These are phyloP conservation scores for Lentinula lateritia DNA, from an alignment of 768 basidiomycete genomes.

Conservation along the genomic window DNA sequence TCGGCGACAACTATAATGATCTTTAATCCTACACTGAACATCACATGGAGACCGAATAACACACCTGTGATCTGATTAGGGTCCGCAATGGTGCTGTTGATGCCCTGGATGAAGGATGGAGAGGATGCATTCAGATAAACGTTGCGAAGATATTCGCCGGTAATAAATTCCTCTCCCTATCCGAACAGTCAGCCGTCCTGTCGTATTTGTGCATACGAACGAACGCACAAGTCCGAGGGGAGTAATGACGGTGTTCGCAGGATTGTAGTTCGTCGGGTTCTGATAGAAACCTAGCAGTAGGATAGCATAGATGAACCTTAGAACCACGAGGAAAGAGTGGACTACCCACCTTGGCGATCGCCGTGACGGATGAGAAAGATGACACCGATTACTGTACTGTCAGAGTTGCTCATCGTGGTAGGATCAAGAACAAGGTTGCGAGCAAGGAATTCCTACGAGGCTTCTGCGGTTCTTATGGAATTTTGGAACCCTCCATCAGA, in stretches of 20 bases:
- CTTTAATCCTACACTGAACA: not conserved
- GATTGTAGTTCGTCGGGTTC: slow-evolving; percentile 48
- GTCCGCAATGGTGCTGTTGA: slow-evolving; percentile 30
- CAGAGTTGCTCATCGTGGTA: slow-evolving; percentile 7
- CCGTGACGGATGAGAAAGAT: slow-evolving; percentile 57
- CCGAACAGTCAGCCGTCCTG: slow-evolving; percentile 2
- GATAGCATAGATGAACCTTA: too few species aligned
- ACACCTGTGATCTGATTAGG: slow-evolving; percentile 25
- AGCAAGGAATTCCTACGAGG: not conserved
- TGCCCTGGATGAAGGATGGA: slow-evolving; percentile 42
- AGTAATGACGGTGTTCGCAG: slow-evolving; percentile 54
- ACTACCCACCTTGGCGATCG: slow-evolving; percentile 40
- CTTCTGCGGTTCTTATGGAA: not conserved
- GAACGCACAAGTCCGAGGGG: slow-evolving; percentile 59
- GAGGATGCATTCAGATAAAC: slow-evolving; percentile 53
- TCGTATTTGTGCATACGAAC: not conserved
- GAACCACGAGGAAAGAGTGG: not conserved
- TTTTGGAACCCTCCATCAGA: not conserved
- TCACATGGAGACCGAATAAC: not conserved
- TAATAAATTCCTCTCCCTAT: slow-evolving; percentile 52
- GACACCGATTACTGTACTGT: slow-evolving; percentile 42
- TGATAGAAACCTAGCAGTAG: slow-evolving; percentile 54
- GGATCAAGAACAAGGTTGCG: not conserved
- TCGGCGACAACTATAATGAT: slow-evolving; percentile 47
- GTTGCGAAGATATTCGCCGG: slow-evolving; percentile 47